These are phyloP conservation scores for Eleusine indica DNA, from an alignment of 176 grass and related monocot genomes.

Conservation along the genomic window DNA sequence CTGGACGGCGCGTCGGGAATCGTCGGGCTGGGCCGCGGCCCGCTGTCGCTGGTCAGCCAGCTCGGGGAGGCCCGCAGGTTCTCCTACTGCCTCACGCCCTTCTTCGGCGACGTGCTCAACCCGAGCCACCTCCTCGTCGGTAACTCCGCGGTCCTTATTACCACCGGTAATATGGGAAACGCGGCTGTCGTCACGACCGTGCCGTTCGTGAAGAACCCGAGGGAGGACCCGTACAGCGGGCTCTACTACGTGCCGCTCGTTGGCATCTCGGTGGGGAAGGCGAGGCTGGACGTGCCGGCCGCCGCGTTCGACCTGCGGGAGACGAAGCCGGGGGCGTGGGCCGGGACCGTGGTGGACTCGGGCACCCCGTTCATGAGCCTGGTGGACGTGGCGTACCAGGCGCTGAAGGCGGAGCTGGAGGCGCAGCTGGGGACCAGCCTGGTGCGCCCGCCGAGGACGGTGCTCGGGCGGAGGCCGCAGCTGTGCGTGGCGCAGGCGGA, in stretches of 20 bases:
- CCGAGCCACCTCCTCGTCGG: slow-evolving; percentile 17
- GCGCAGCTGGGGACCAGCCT: slow-evolving; percentile 12
- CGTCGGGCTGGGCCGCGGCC: slow-evolving; percentile 31
- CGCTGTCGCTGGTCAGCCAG: slow-evolving; percentile 19
- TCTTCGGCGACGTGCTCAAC: not conserved
- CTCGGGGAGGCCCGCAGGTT: not conserved
- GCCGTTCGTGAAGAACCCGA: not conserved
- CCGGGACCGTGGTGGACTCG: not conserved
- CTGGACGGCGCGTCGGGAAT: slow-evolving; percentile 31
- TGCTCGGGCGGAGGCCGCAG: not conserved
- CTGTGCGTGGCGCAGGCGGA: not conserved
- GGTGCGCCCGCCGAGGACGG: not conserved
- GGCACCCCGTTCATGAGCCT: slow-evolving; percentile 30
- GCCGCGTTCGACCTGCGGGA: not conserved
- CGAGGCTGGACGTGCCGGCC: not conserved
- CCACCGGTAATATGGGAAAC: too few relatives aligned
- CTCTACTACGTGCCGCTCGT: slow-evolving; percentile 2
- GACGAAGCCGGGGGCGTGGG: not conserved
- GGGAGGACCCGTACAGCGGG: not conserved
- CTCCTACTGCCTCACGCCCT: slow-evolving; percentile 40
- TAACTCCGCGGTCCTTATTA: not conserved
- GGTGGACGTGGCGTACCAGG: slow-evolving; percentile 18
- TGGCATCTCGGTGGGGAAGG: not conserved
- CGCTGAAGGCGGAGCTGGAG: not conserved
- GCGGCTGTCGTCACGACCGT: not conserved